phyloP scores from a whole-genome alignment of 2,329 filamentous ascomycete species.

The Penicillium sclerotiorum region DNA sequence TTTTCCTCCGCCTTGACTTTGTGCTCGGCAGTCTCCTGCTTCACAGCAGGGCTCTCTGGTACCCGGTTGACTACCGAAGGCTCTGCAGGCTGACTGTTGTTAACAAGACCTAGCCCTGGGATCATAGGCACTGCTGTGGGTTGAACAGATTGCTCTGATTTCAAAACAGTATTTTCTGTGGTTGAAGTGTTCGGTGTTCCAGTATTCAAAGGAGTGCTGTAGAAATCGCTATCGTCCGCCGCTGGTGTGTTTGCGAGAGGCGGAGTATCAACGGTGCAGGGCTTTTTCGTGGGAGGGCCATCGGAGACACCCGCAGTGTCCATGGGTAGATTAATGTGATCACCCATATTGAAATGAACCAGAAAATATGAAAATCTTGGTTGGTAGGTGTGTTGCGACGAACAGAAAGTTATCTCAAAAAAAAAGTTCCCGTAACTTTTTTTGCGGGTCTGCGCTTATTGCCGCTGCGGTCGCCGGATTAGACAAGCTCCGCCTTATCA shows the following conservation, averaged over 20 bases:
- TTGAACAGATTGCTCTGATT: slow-evolving; percentile 15
- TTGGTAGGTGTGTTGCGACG: slow-evolving; percentile 4
- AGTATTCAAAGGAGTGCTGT: slow-evolving; percentile 40
- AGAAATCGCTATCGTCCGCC: slow-evolving; percentile 47
- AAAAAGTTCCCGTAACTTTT: slow-evolving; percentile 26
- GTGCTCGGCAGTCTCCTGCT: background rate
- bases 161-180: slow-evolving; percentile 5
- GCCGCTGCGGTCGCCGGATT: slow-evolving; percentile 30
- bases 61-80: slow-evolving; percentile 4
- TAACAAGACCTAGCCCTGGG: slow-evolving; percentile 42
- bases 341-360: slow-evolving; percentile 28
- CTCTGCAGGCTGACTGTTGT: slow-evolving; percentile 16
- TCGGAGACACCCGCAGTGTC: slow-evolving; percentile 19
- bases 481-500: slow-evolving; percentile 30
- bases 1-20: background rate
- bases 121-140: slow-evolving; percentile 31
- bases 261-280: slow-evolving; percentile 33
- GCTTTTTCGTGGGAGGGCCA: slow-evolving; percentile 28
- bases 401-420: slow-evolving; percentile 5
- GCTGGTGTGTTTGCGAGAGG: slow-evolving; percentile 34
- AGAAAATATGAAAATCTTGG: background rate
- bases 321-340: slow-evolving; percentile 10
- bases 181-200: slow-evolving; percentile 29
- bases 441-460: slow-evolving; percentile 31
- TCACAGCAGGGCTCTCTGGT: background rate